phyloP scores from a whole-genome alignment of 768 basidiomycete genomes.

The Suillus placidus region DNA sequence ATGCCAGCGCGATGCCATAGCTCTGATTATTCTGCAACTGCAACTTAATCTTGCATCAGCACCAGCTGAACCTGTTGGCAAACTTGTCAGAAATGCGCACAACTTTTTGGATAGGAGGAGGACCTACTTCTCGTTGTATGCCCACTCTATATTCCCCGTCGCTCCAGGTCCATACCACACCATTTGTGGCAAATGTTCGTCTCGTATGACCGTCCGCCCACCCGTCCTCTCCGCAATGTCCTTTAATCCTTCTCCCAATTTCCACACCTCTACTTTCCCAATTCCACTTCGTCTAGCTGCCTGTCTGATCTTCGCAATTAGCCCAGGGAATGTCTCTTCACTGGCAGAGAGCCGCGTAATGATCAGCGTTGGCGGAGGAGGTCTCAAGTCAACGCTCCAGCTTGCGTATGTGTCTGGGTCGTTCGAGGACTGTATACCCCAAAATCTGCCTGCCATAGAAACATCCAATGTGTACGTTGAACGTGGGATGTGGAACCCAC shows the following conservation, averaged over 20 bases:
- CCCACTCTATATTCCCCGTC: constrained; percentile 42
- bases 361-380: constrained; percentile 38
- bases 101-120: background rate
- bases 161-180: constrained; percentile 52
- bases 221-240: constrained; percentile 31
- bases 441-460: constrained; percentile 20
- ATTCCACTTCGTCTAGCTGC: constrained; percentile 39
- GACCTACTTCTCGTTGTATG: constrained; percentile 51
- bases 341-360: constrained; percentile 46
- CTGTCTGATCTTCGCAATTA: constrained; percentile 39
- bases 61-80: background rate
- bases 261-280: constrained; percentile 50
- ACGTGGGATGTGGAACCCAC: constrained; percentile 44
- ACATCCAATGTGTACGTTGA: constrained; percentile 22
- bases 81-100: background rate
- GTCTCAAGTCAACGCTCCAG: constrained; percentile 46
- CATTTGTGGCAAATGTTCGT: constrained; percentile 45
- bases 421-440: constrained; percentile 22
- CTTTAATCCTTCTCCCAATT: constrained; percentile 40
- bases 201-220: constrained; percentile 35
- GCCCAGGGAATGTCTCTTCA: constrained; percentile 33
- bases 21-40: background rate
- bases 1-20: background rate
- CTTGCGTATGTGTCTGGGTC: constrained; percentile 37
- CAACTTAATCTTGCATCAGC: background rate